Conservation (phyloP, 2,329 filamentous ascomycete species). For the Xylaria sp. region DNA sequence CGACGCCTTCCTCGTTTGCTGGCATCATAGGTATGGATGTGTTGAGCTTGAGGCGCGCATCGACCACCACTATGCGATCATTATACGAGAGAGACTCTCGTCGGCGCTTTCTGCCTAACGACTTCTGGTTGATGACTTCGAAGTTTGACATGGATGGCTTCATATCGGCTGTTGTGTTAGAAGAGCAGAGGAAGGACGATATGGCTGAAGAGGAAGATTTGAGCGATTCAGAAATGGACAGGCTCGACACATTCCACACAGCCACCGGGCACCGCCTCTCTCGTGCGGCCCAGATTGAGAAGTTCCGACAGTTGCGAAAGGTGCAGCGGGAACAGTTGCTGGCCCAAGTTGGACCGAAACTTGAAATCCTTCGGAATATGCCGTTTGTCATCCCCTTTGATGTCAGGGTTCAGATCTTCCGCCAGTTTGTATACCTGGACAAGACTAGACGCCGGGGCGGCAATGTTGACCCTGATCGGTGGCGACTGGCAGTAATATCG, state of each 20-base stretch:
- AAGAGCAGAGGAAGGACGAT: conserved; percentile 79
- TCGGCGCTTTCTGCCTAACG: conserved; percentile 77
- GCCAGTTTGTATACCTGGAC: conserved; percentile 87
- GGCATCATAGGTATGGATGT: conserved; percentile 72
- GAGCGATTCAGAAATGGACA: conserved; percentile 40
- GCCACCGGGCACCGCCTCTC: conserved; percentile 61
- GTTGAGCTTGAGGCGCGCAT: conserved; percentile 75
- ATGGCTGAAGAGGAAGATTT: conserved; percentile 64
- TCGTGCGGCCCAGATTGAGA: conserved; percentile 66
- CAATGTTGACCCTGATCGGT: conserved; percentile 71
- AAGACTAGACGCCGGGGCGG: conserved; percentile 72
- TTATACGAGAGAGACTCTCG: conserved; percentile 93
- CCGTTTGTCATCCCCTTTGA: conserved; percentile 95
- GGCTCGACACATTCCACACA: conserved; percentile 38
- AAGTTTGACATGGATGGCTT: conserved; percentile 90
- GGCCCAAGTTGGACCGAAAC: conserved; percentile 78
- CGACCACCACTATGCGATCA: conserved; percentile 81
- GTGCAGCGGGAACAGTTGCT: conserved; percentile 71
- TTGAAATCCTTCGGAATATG: conserved; percentile 93
- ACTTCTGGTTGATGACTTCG: conserved; percentile 91
- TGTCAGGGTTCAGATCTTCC: conserved; percentile 88
- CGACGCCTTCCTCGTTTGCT: conserved; percentile 35
- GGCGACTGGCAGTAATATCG: conserved; percentile 65
- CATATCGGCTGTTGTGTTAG: conserved; percentile 80
- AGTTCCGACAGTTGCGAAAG: conserved; percentile 66